phyloP scores from a whole-genome alignment of 2,329 filamentous ascomycete genomes.

The Fusarium pseudonygamai region DNA sequence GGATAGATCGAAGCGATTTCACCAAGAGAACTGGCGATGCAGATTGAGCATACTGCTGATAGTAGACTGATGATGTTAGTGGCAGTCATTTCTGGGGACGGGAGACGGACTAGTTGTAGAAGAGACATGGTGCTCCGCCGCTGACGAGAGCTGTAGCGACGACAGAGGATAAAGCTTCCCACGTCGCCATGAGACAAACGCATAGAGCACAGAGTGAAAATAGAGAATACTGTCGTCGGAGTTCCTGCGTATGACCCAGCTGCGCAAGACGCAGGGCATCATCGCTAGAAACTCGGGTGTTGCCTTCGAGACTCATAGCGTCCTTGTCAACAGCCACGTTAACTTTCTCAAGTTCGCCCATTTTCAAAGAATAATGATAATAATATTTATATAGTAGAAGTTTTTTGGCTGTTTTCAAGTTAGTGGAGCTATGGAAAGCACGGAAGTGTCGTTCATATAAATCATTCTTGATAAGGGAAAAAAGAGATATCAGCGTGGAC shows the following conservation, averaged over 20 bases:
- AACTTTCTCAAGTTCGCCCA: not conserved
- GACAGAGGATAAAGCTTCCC: slow-evolving; percentile 59
- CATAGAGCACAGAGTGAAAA: slow-evolving; percentile 56
- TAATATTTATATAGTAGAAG: not conserved
- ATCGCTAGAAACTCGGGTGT: not conserved
- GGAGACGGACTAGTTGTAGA: slow-evolving; percentile 45
- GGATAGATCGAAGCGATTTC: slow-evolving; percentile 37
- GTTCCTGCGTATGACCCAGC: slow-evolving; percentile 44
- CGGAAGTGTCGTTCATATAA: not conserved
- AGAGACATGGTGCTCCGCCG: slow-evolving; percentile 57
- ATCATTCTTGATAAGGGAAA: not conserved
- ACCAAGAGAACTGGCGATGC: slow-evolving; percentile 26
- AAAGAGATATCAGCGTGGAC: not conserved
- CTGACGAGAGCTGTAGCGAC: slow-evolving; percentile 55
- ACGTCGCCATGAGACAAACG: slow-evolving; percentile 61
- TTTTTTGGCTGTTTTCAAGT: accelerated
- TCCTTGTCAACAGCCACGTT: slow-evolving; percentile 3
- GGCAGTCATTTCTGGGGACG: accelerated
- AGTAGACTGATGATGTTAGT: slow-evolving; percentile 1
- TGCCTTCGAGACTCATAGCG: not conserved
- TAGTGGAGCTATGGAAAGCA: not conserved
- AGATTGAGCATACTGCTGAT: slow-evolving; percentile 25
- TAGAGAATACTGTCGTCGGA: slow-evolving; percentile 50
- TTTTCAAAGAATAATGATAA: not conserved
- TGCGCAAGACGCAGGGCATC: slow-evolving; percentile 41